Base-by-base conservation (phyloP, 169 alveolate genomes). In the Ichthyophthirius multifiliis region DNA sequence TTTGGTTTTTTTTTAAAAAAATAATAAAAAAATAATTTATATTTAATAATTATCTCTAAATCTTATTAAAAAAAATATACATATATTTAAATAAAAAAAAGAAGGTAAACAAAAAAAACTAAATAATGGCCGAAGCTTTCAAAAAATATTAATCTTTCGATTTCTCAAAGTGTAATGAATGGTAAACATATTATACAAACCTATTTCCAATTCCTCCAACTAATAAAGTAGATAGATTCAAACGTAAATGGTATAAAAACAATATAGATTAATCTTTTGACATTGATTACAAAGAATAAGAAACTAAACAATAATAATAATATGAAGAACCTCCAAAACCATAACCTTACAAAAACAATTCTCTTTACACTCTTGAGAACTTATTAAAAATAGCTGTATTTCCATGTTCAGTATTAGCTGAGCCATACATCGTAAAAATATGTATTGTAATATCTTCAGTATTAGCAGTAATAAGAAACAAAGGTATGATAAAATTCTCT, bases 221-320 rank as follows among this genome's bases (percentile, higher is more conserved):
- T 39, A 23, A 9, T 34, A 9, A 67, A 18, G 16, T 67, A 1
- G 77, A 67, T 9, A 67, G 41, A 41, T 67, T 67, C 15, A 67
- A 67, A 67, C 35, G 77, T 37, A 67, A 67, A 15, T 67, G 77
- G 77, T 67, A 67, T 67, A 67, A 67, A 39, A 67, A 39, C 20
- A 67, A 67, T 23, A 15, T 67, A 7, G 77, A 67, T 18, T 39
- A 30, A 4, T 34, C 18, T 7, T 67, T 67, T 9, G 77, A 67
- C 41, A 30, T 39, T 0, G 77, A 67, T 5, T 67, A 34, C 32
- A 41, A 67, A 10, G 39, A 67, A 67, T 4, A 27, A 32, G 75
- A 65, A 67, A 34, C 43, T n/a, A 0, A 12, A 37, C 43, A 67
- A 10, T 6, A 23, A 6, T 41, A 31, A 27, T 27, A 44, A 39